A percentile compares a stretch with the other conserved stretches of the same genome.
These are phyloP conservation scores for Mollisiaceae sp. DNA, from an alignment of 2,329 filamentous ascomycete genomes.

Conservation along the genomic window DNA sequence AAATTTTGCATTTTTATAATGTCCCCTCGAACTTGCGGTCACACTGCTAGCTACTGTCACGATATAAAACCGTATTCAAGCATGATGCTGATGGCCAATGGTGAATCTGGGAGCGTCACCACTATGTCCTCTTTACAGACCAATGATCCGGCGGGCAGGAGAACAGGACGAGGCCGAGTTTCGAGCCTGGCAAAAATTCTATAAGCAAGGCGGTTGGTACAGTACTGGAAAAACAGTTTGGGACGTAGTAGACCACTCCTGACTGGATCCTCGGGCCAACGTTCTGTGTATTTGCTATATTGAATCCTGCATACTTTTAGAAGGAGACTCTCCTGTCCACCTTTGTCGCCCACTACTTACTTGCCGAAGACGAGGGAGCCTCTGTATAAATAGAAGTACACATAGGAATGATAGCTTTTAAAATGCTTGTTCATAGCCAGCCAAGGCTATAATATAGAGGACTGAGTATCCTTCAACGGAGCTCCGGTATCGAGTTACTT, in stretches of 20 bases:
- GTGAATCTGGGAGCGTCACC: background rate
- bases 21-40: background rate
- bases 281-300: no score
- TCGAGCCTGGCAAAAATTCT: background rate
- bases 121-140: slow-evolving; percentile 13
- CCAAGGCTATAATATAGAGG: no score
- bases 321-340: no score
- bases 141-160: background rate
- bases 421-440: no score
- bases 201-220: background rate
- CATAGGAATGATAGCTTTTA: no score
- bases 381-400: no score
- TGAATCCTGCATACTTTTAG: no score
- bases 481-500: background rate
- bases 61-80: background rate
- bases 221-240: background rate
- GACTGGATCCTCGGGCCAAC: background rate
- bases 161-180: background rate
- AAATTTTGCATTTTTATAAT: background rate
- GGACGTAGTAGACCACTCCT: background rate
- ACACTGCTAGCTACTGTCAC: background rate
- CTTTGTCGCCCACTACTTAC: no score
- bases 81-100: background rate
- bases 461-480: background rate
- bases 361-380: no score